Conservation (phyloP, 768 basidiomycete species). For the Cubamyces lactineus region DNA sequence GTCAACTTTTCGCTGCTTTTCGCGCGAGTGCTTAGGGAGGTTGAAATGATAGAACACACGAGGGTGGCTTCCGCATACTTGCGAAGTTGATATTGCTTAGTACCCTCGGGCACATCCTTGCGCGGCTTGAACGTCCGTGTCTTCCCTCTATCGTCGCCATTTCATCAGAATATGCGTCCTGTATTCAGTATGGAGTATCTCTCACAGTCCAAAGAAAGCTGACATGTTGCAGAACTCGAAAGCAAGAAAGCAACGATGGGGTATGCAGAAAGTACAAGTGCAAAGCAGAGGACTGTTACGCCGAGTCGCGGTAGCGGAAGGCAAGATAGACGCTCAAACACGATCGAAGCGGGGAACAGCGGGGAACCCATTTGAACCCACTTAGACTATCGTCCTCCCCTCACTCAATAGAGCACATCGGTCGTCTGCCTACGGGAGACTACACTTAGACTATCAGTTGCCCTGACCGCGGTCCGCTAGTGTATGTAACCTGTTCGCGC, state of each 20-base stretch:
- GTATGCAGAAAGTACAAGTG: neutral
- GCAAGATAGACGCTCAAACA: conserved; percentile 11
- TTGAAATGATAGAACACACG: conserved; percentile 45
- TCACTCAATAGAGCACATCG: no score
- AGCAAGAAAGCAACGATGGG: conserved; percentile 1
- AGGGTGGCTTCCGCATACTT: conserved; percentile 98
- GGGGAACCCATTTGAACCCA: neutral
- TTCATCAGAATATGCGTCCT: conserved; percentile 3
- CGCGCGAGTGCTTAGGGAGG: neutral
- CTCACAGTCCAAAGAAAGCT: conserved; percentile 88
- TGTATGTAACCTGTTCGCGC: no score
- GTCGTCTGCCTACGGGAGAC: no score
- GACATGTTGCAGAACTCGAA: conserved; percentile 54
- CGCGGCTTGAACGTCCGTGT: conserved; percentile 96
- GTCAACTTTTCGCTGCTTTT: no score
- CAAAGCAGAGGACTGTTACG: neutral
- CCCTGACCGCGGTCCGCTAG: no score
- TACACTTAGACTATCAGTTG: no score
- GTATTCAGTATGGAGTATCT: conserved; percentile 1
- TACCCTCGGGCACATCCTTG: conserved; percentile 92
- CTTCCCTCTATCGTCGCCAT: conserved; percentile 66
- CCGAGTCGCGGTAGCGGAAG: neutral
- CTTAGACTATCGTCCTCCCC: no score
- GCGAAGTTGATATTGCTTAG: conserved; percentile 96
- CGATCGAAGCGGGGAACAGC: conserved; percentile 10